These are phyloP conservation scores for Mimosa bimucronata DNA, from an alignment of 306 rosid species.

Conservation along the genomic window DNA sequence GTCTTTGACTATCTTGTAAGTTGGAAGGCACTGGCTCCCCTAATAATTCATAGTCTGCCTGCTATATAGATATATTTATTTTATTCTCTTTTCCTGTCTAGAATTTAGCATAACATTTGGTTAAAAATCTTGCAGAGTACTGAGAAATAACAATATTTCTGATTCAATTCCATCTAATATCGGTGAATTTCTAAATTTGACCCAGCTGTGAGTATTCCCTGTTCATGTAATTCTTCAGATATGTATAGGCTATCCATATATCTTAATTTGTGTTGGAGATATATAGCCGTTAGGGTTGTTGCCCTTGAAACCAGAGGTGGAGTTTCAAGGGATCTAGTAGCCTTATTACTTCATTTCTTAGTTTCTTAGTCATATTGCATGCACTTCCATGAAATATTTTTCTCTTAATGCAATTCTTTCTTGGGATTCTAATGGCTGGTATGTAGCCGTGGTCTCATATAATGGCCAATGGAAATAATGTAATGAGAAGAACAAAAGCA, in stretches of 20 bases:
- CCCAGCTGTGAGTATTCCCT: constrained; percentile 56
- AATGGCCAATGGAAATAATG: neutral
- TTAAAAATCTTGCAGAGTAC: too few relatives aligned
- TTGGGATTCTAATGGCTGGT: neutral
- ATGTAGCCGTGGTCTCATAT: neutral
- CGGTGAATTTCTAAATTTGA: constrained; percentile 56
- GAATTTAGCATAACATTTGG: constrained; percentile 26
- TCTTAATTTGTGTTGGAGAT: neutral
- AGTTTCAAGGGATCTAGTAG: neutral
- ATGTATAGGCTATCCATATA: neutral
- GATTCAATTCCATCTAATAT: constrained; percentile 69
- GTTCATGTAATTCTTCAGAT: constrained; percentile 7
- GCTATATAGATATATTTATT: constrained; percentile 9
- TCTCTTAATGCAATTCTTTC: neutral
- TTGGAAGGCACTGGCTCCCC: constrained; percentile 53
- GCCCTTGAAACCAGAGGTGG: neutral
- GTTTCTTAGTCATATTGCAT: neutral
- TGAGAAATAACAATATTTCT: too few relatives aligned
- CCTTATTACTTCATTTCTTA: neutral
- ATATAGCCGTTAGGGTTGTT: neutral
- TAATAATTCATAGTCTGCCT: constrained; percentile 21
- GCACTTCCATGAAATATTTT: neutral
- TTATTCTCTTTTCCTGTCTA: constrained; percentile 11
- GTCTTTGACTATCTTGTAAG: constrained; percentile 65
- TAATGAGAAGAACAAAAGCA: neutral